Base-by-base conservation (phyloP, 495 filamentous ascomycete species). In the Sporormia fimetaria region DNA sequence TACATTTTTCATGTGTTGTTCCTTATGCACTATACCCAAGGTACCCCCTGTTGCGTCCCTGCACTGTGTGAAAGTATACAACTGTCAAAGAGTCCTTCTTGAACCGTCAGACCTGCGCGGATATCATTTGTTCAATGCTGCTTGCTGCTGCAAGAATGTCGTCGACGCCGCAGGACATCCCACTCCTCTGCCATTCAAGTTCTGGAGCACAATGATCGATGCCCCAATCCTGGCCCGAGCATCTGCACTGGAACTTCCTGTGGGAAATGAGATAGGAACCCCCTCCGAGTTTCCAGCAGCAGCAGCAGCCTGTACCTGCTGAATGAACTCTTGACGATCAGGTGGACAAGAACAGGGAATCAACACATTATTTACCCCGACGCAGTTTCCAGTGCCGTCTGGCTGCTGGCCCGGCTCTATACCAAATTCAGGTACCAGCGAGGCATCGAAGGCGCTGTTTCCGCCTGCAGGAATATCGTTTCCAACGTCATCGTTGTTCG, bases 91-190 rank as follows among this genome's bases (percentile, higher is more conserved):
- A n/a, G n/a, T n/a, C n/a, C n/a, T n/a, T n/a, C n/a, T n/a, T n/a
- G n/a, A n/a, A n/a, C n/a, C n/a, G n/a, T n/a, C n/a, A n/a, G n/a
- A n/a, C n/a, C n/a, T n/a, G n/a, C n/a, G n/a, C n/a, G n/a, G n/a
- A n/a, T n/a, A n/a, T n/a, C n/a, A n/a, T n/a, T n/a, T n/a, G n/a
- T n/a, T n/a, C n/a, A n/a, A n/a, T n/a, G n/a, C n/a, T n/a, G n/a
- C n/a, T n/a, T 21, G 28, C 29, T 42, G 39, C 29, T 33, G 16
- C 12, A 42, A 24, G 17, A 33, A 42, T 12, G 39, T 42, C 11
- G 39, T 42, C 11, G 28, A 3, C n/a, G 39, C 39, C 29, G 39
- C 39, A 14, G 39, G 39, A 34, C 39, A 42, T 21, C 39, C 39
- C 23, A 34, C 28, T 3, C 39, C 39, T 22, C 34, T 42, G 14